Conservation (phyloP, 768 basidiomycete genomes). For the Pleurotus eryngii region DNA sequence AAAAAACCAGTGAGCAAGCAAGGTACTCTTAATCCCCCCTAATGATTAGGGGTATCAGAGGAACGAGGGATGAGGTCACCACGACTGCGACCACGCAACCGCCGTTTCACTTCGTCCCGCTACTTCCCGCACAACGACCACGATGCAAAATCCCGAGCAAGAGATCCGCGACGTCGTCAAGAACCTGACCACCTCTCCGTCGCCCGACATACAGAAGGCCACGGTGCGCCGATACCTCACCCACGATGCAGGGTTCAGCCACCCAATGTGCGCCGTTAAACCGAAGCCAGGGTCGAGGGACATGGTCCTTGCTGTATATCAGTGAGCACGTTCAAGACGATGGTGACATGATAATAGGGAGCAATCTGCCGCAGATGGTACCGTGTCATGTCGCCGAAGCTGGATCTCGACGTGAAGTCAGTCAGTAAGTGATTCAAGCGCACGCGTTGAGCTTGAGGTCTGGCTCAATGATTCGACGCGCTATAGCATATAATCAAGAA, state of each 20-base stretch:
- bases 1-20: too few species aligned
- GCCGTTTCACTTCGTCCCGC: neutral
- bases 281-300: conserved; percentile 51
- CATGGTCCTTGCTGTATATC: conserved; percentile 53
- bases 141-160: conserved; percentile 53
- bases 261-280: conserved; percentile 52
- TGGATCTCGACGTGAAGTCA: conserved; percentile 36
- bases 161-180: conserved; percentile 46
- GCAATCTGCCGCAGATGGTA: conserved; percentile 45
- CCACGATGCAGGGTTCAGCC: conserved; percentile 52
- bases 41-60: too few species aligned
- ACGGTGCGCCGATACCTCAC: conserved; percentile 49
- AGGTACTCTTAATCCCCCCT: too few species aligned
- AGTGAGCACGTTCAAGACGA: conserved; percentile 32
- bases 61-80: too few species aligned
- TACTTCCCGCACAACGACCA: neutral
- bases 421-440: conserved; percentile 35
- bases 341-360: neutral
- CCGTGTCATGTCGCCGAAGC: conserved; percentile 54
- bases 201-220: conserved; percentile 46
- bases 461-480: neutral
- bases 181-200: conserved; percentile 42
- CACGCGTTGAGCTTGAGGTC: neutral
- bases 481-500: conserved; percentile 45
- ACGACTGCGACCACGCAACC: too few species aligned